Conservation (phyloP, 352 stramenopile species). For the Phytophthora fragariaefolia region DNA sequence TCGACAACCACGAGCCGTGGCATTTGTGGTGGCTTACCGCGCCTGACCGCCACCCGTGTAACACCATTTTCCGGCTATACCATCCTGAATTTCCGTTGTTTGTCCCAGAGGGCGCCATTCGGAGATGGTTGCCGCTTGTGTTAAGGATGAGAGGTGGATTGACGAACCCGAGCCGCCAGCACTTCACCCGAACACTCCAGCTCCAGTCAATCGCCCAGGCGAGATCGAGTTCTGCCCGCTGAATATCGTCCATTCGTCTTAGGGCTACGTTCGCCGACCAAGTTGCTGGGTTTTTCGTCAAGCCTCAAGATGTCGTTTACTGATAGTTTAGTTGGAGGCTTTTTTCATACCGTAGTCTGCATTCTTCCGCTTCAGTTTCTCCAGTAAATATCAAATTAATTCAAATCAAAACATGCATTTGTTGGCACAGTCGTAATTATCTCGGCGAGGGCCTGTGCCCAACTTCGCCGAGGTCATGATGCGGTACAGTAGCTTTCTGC, state of each 20-base stretch:
- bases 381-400: background rate
- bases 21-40: background rate
- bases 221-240: background rate
- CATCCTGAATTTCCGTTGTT: background rate
- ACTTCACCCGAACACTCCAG: background rate
- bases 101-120: background rate
- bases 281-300: background rate
- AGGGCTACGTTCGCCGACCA: background rate
- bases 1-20: background rate
- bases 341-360: background rate
- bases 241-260: background rate
- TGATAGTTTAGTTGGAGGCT: background rate
- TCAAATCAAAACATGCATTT: background rate
- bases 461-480: background rate
- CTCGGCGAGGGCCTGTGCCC: background rate
- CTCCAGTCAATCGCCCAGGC: background rate
- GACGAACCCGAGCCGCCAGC: background rate
- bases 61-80: background rate
- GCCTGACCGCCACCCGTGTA: background rate
- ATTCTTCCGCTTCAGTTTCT: background rate
- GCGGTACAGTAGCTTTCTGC: background rate
- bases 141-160: background rate
- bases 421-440: background rate
- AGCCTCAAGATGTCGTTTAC: background rate
- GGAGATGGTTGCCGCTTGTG: background rate